Evolutionary conservation across 2,329 filamentous ascomycete species (phyloP).

Genomic region (Huntiella decipiens): DNA sequence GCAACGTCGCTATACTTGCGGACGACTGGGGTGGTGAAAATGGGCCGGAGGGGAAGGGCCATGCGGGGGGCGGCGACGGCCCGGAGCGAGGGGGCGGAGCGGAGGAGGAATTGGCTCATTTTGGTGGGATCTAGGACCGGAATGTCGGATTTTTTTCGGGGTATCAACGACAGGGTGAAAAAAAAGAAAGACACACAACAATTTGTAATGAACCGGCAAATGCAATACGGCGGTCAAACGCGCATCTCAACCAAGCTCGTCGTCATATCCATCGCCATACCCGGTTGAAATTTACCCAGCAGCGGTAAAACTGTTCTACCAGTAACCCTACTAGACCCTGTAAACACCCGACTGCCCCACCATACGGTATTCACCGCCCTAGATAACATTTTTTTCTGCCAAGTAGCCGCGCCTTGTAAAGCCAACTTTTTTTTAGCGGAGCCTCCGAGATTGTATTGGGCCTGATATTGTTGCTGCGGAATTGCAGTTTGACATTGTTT

Average conservation of each 20-base stretch:
- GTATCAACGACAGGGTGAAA: not conserved
- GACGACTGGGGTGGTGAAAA: conserved; percentile 29
- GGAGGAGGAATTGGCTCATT: conserved; percentile 42
- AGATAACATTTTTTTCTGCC: conserved; percentile 9
- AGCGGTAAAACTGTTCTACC: conserved; percentile 9
- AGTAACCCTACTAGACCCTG: not conserved
- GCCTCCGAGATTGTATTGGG: not conserved
- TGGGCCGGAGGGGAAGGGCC: conserved; percentile 25
- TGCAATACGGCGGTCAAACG: no score
- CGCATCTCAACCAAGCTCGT: no score
- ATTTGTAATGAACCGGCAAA: not conserved
- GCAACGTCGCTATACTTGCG: conserved; percentile 18
- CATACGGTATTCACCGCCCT: conserved; percentile 8
- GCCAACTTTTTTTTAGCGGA: conserved; percentile 1
- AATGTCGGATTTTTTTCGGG: not conserved
- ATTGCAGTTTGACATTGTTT: not conserved
- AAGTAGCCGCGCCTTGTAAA: conserved; percentile 1
- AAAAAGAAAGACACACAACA: not conserved
- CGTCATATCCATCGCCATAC: no score
- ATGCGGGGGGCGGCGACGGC: conserved; percentile 17
- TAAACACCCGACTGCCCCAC: conserved; percentile 5
- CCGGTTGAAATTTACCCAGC: conserved; percentile 4
- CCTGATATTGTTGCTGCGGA: not conserved
- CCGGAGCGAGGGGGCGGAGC: conserved; percentile 43
- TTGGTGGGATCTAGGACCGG: not conserved